Evolutionary conservation across 345 rosid species (phyloP).

Genomic region (Triadica sebifera): DNA sequence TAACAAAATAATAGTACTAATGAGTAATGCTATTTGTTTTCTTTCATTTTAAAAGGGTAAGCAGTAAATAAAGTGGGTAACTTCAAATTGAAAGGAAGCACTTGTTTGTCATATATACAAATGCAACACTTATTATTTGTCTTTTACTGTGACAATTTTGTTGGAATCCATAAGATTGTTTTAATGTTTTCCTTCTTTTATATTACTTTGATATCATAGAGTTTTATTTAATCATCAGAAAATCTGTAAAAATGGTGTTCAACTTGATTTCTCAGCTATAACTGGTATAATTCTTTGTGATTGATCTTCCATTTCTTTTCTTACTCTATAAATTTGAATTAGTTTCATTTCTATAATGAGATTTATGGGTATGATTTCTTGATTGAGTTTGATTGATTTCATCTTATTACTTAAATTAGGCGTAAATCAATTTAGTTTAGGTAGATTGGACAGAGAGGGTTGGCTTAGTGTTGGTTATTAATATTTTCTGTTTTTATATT

Average conservation of each 20-base stretch:
- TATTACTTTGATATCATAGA: not conserved
- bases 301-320: not conserved
- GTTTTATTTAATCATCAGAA: constrained; percentile 7
- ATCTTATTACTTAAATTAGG: too few relatives aligned
- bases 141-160: constrained; percentile 18
- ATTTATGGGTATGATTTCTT: not conserved
- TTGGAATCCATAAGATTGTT: constrained; percentile 21
- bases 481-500: too few relatives aligned
- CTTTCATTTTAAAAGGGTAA: too few relatives aligned
- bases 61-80: too few relatives aligned
- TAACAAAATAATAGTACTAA: too few relatives aligned
- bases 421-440: not conserved
- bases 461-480: constrained; percentile 12
- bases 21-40: too few relatives aligned
- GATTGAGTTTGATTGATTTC: not conserved
- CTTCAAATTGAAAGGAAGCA: too few relatives aligned
- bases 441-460: not conserved
- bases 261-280: too few relatives aligned
- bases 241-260: constrained; percentile 1
- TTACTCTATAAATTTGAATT: not conserved
- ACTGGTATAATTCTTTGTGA: not conserved
- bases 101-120: too few relatives aligned
- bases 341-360: not conserved
- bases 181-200: not conserved
- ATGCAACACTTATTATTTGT: constrained; percentile 32